Percentiles rank a stretch among this genome's conserved stretches.
Conservation (phyloP, 306 rosid genomes). For the Fragaria vesca region DNA sequence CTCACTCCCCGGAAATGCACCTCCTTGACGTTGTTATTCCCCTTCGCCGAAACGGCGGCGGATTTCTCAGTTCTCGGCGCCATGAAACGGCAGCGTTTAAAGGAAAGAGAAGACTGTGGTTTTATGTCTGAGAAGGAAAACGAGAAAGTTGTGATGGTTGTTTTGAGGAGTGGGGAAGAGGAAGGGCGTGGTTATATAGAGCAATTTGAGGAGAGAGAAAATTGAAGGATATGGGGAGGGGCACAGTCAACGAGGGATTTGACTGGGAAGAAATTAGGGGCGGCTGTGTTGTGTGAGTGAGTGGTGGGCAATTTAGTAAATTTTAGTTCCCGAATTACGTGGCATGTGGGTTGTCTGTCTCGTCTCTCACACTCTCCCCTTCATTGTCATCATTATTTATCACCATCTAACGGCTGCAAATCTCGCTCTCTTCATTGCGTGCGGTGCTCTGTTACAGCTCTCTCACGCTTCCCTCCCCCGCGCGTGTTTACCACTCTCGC, state of each 20-base stretch:
- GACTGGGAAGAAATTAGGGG: constrained; percentile 48
- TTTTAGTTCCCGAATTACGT: constrained; percentile 50
- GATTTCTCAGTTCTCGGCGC: constrained; percentile 68
- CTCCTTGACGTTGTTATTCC: constrained; percentile 43
- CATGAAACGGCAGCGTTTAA: constrained; percentile 36
- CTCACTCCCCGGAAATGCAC: constrained; percentile 91
- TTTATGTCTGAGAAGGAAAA: neutral
- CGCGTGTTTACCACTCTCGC: neutral
- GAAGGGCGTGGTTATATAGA: constrained; percentile 40
- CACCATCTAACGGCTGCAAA: constrained; percentile 41
- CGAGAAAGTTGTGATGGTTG: neutral
- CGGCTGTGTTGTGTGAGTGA: constrained; percentile 33
- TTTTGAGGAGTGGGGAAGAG: constrained; percentile 3
- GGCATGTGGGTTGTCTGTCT: constrained; percentile 63
- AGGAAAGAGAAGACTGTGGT: too few species aligned
- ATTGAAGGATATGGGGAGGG: neutral
- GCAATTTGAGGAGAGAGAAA: constrained; percentile 5
- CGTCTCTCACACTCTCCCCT: neutral
- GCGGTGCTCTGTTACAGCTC: neutral
- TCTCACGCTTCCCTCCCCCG: neutral
- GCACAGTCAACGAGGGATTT: constrained; percentile 57
- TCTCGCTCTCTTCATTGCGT: constrained; percentile 24
- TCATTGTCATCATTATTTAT: constrained; percentile 17
- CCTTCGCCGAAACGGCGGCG: constrained; percentile 28
- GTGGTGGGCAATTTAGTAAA: constrained; percentile 32